Base-by-base conservation (phyloP, 1,284 basidiomycete genomes). In the Naganishia cerealis region DNA sequence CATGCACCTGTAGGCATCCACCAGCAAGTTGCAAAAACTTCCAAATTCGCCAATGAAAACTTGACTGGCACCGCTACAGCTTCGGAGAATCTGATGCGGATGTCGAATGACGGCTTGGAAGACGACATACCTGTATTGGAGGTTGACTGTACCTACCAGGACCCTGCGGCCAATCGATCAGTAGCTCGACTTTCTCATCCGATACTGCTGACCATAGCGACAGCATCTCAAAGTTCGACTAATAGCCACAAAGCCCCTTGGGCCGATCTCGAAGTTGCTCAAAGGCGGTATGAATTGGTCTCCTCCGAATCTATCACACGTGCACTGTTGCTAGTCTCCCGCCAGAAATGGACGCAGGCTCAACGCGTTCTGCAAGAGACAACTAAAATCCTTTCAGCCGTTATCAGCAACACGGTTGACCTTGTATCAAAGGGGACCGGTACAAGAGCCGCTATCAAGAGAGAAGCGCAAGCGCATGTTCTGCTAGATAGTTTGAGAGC, bases 261-360 rank as follows among this genome's bases (percentile, higher is more conserved):
- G 10, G 90, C 88, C 0, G 91, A 95, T 76, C 88, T 92, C 0
- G 87, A 89, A 48, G 92, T 97, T 72, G 88, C 94, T 29, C 86
- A 92, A n/a, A 85, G 94, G 48, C 83, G 94, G 38, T 94, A 95
- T 90, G 94, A 97, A 81, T 85, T 96, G 6, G 85, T 96, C 36
- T 88, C 91, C 15, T 89, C 88, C 36, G 94, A 97, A 80, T 96
- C 96, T 91, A 91, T 96, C 76, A 94, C 92, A 1, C 88, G 94
- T 24, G 90, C 90, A 9, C 85, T 97, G 33, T 88, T 96, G 26
- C 85, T 95, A 38, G 92, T 95, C 56, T 90, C 90, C 21, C 84
- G 92, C 73, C 87, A 90, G 76, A 94, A 94, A 78, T 90, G 87
- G 79, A 83, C 86, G 0, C 91, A 93, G 72, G 94, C 94, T 1